Percentiles rank a stretch among this genome's conserved stretches.
phyloP scores from a whole-genome alignment of 2,329 filamentous ascomycete genomes.

The Aureobasidium sp. region DNA sequence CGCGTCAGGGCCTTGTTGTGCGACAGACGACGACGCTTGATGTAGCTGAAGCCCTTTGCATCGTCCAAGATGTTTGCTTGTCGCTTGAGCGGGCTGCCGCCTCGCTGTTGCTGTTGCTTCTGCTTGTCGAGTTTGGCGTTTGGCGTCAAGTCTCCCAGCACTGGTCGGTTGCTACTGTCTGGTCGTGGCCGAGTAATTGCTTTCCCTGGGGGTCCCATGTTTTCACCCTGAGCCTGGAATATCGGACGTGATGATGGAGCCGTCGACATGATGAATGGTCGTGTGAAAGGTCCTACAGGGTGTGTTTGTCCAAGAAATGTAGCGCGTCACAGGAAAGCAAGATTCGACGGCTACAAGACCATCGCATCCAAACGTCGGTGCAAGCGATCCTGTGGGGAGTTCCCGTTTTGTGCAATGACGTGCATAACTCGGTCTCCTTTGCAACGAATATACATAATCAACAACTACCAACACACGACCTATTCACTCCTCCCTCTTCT shows the following conservation, averaged over 20 bases:
- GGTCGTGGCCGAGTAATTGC: neutral
- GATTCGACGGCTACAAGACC: neutral
- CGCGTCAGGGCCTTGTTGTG: slow-evolving; percentile 1
- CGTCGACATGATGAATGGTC: slow-evolving; percentile 1
- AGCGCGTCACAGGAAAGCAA: slow-evolving; percentile 8
- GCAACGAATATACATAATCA: neutral
- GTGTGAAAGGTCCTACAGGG: neutral
- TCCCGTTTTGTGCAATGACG: slow-evolving; percentile 5
- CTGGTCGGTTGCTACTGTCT: slow-evolving; percentile 2
- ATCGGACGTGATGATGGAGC: slow-evolving; percentile 4
- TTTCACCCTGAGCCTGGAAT: neutral
- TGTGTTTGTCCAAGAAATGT: neutral
- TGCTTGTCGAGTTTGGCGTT: slow-evolving; percentile 20
- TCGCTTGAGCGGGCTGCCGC: slow-evolving; percentile 26
- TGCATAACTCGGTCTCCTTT: neutral
- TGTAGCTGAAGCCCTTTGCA: slow-evolving; percentile 26
- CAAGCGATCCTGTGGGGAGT: neutral
- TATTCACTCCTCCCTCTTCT: neutral
- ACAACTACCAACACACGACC: neutral
- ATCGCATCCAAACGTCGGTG: neutral
- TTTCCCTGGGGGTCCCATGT: slow-evolving; percentile 10
- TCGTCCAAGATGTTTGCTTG: slow-evolving; percentile 23
- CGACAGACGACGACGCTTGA: slow-evolving; percentile 23
- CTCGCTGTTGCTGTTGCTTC: slow-evolving; percentile 9
- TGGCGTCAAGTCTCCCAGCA: slow-evolving; percentile 25